Percentiles rank a stretch among this genome's conserved stretches.
Conservation (phyloP, 1,284 basidiomycete genomes). For the Athelia sp. region DNA sequence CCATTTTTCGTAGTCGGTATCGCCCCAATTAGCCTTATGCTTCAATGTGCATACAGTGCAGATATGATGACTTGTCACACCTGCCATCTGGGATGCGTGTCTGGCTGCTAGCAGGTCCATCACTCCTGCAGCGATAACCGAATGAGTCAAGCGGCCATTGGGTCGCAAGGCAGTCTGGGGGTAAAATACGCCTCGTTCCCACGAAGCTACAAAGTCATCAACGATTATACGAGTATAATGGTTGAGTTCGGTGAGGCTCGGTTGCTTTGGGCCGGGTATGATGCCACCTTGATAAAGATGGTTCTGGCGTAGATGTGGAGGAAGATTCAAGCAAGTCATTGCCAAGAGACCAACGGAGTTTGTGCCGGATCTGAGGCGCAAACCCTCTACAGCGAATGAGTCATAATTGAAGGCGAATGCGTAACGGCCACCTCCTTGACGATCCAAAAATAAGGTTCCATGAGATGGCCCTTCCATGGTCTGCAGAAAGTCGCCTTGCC, state of each 20-base stretch:
- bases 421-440: neutral
- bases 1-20: constrained; percentile 10
- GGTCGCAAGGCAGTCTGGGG: neutral
- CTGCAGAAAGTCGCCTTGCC: neutral
- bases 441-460: neutral
- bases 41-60: neutral
- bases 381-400: neutral
- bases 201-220: neutral
- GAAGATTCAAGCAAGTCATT: constrained; percentile 32
- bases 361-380: neutral
- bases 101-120: neutral
- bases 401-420: neutral
- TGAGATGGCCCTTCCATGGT: neutral
- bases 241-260: constrained; percentile 1
- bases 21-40: neutral
- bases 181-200: neutral
- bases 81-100: neutral
- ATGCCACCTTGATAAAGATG: constrained; percentile 33
- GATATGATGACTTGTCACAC: neutral
- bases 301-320: constrained; percentile 22
- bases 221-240: constrained; percentile 8
- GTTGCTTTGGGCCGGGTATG: constrained; percentile 18
- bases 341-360: neutral
- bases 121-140: neutral
- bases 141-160: neutral